These are phyloP conservation scores for Ricinus communis DNA, from an alignment of 345 rosid genomes.

Conservation along the genomic window DNA sequence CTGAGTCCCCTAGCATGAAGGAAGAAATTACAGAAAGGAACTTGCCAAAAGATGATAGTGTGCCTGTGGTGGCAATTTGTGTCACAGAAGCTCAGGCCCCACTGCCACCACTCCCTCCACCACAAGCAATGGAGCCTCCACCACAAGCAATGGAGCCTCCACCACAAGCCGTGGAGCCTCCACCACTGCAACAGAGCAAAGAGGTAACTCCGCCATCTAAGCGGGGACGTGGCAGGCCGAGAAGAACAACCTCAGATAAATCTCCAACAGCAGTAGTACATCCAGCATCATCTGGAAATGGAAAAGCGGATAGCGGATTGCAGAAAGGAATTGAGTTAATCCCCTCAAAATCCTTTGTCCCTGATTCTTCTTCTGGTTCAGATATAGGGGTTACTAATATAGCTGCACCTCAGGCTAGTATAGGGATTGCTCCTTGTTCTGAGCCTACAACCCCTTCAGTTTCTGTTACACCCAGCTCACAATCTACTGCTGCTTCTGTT, in stretches of 20 bases:
- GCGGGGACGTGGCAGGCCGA: constrained; percentile 95
- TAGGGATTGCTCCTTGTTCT: constrained; percentile 27
- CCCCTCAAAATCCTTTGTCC: constrained; percentile 29
- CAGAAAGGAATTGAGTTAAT: constrained; percentile 37
- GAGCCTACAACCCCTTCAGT: constrained; percentile 28
- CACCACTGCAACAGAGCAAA: constrained; percentile 38
- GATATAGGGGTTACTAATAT: constrained; percentile 24
- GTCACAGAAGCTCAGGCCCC: constrained; percentile 32
- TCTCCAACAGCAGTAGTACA: constrained; percentile 35
- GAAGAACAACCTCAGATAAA: constrained; percentile 52
- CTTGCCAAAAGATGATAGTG: constrained; percentile 40
- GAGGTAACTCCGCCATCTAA: constrained; percentile 75
- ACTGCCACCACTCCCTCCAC: constrained; percentile 16
- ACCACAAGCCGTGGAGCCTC: constrained; percentile 19
- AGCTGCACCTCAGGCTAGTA: constrained; percentile 25
- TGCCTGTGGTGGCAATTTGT: constrained; percentile 20
- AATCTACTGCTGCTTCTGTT: constrained; percentile 27
- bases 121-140: constrained; percentile 22
- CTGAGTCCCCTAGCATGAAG: constrained; percentile 59
- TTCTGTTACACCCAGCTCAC: constrained; percentile 33
- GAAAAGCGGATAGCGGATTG: constrained; percentile 36
- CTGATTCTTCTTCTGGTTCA: constrained; percentile 27
- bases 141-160: constrained; percentile 16
- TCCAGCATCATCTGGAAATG: constrained; percentile 35
- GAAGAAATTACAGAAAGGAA: constrained; percentile 48